These are phyloP conservation scores for Forsythia viridissima DNA, from an alignment of 257 asterid genomes.

Conservation along the genomic window DNA sequence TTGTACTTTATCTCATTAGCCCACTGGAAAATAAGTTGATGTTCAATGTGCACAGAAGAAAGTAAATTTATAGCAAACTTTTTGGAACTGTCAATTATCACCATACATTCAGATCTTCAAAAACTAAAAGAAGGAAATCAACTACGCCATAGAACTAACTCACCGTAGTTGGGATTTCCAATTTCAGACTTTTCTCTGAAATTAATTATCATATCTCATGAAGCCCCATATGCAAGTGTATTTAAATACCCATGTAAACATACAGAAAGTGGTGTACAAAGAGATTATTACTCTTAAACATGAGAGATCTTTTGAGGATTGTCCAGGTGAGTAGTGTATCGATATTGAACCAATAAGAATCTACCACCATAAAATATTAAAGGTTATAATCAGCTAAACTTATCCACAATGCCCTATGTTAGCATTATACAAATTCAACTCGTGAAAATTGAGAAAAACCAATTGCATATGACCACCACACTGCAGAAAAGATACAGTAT, in stretches of 20 bases:
- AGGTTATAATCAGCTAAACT: background rate
- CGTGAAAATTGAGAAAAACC: background rate
- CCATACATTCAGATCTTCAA: background rate
- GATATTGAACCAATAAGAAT: background rate
- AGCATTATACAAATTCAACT: background rate
- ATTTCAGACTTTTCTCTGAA: background rate
- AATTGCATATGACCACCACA: too few relatives aligned
- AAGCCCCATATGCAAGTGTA: background rate
- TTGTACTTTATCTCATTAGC: constrained; percentile 11
- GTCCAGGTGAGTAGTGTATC: background rate
- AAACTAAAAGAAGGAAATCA: background rate
- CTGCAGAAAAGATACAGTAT: too few relatives aligned
- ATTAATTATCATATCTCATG: background rate
- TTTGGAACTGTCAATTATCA: background rate
- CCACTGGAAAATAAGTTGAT: background rate
- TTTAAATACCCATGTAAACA: background rate
- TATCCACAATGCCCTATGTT: background rate
- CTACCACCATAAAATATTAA: background rate
- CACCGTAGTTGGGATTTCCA: background rate
- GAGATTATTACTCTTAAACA: background rate
- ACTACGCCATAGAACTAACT: background rate
- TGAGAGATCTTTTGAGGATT: background rate
- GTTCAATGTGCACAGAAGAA: too few relatives aligned
- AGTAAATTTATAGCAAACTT: background rate
- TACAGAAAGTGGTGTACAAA: background rate